A percentile compares a stretch with the other conserved stretches of the same genome.
Evolutionary conservation across 768 basidiomycete genomes (phyloP).

Genomic region (Lyophyllum decastes): DNA sequence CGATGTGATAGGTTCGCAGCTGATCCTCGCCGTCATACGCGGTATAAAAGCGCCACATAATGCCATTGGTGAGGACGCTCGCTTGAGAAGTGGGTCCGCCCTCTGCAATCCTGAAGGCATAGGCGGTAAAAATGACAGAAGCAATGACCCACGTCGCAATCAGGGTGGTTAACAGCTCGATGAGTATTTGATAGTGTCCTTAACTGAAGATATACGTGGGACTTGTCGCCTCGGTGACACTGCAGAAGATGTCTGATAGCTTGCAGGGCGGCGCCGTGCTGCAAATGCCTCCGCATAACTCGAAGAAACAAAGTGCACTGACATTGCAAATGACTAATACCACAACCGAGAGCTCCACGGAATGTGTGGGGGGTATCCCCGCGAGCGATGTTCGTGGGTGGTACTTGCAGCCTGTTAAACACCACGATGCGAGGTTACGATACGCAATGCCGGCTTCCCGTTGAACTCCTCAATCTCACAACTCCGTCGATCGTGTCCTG

Average conservation of each 20-base stretch:
- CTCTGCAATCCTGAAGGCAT: neutral
- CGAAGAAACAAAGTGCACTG: neutral
- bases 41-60: neutral
- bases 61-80: neutral
- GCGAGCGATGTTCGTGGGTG: neutral
- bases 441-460: neutral
- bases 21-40: neutral
- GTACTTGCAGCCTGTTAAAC: neutral
- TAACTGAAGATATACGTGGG: neutral
- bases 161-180: neutral
- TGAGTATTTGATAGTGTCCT: neutral
- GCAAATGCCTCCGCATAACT: neutral
- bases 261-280: neutral
- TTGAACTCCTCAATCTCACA: neutral
- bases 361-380: neutral
- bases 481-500: neutral
- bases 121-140: neutral
- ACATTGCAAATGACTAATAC: neutral
- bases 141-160: neutral
- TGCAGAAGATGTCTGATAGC: no score
- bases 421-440: neutral
- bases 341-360: neutral
- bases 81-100: neutral
- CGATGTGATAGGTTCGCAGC: neutral
- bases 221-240: neutral